Evolutionary conservation across 805 yeast genomes (phyloP), one percentile per base, ranked within the genome.

Genomic region (Komagataella mondaviorum): DNA sequence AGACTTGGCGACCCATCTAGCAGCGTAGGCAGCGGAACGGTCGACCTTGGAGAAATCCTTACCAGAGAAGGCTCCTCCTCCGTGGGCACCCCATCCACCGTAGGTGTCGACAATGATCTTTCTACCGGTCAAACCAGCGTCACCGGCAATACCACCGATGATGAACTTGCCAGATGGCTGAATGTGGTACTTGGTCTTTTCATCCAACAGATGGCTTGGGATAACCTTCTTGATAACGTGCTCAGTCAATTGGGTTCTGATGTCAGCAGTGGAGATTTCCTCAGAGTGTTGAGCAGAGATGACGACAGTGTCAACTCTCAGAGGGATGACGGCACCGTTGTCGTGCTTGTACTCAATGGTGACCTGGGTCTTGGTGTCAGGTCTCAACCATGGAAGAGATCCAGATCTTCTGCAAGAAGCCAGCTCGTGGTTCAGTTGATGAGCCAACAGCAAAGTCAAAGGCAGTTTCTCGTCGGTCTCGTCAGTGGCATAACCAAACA

Each of bases 51-150:
- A 88, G 87, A 88, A 93, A 75, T 93, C 99, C 81, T 93, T 93
- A 74, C 99, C 99, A 58, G 96, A 86, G 89, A 93, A 93, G 59
- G 99, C 99, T 80, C 99, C 99, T 80, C 99, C 99, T 76, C 99
- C 99, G 80, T 93, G 99, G 67, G 99, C 98, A 75, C 99, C 97
- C 95, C 99, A 95, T 67, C 99, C 99, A 78, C 99, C 99, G 77
- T 93, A 93, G 59, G 99, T 95, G 75, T 93, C 99, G 69, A 93
- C 99, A 66, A 93, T 93, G 73, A 93, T 93, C 80, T 93, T 93
- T 79, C 99, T 88, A 73, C 99, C 99, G 61, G 99, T 93, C 69
- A 93, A 78, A 80, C 99, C 99, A 60, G 99, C 99, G 71, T 93
- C 99, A 82, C 99, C 99, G 76, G 93, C 99, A 62, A 99, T 99